phyloP scores from a whole-genome alignment of 2,329 filamentous ascomycete genomes.

The Diplodia sapinea region DNA sequence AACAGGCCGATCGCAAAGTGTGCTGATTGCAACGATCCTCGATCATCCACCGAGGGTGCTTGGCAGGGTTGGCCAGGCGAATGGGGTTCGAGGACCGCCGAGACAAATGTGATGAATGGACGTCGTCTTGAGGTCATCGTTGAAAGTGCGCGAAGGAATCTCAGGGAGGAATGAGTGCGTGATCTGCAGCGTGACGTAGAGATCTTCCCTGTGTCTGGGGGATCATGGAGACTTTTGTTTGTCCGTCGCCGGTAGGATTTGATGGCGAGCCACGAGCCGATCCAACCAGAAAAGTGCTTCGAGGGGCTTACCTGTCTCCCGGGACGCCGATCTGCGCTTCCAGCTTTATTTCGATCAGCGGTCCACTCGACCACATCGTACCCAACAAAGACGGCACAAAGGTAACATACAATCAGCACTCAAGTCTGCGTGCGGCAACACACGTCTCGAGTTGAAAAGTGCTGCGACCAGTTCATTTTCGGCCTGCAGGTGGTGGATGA shows the following conservation, averaged over 20 bases:
- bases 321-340: conserved; percentile 4
- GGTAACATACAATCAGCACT: neutral
- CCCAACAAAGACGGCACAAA: neutral
- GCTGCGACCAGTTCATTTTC: neutral
- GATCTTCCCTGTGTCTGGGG: conserved; percentile 7
- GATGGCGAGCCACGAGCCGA: conserved; percentile 8
- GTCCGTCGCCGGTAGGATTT: neutral
- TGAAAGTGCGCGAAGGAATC: neutral
- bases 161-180: neutral
- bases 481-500: neutral
- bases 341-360: conserved; percentile 26
- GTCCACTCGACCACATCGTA: neutral
- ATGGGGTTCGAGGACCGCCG: neutral
- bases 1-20: neutral
- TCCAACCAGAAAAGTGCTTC: neutral
- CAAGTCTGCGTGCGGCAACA: neutral
- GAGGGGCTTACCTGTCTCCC: conserved; percentile 4
- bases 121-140: neutral
- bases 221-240: neutral
- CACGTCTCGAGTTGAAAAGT: neutral
- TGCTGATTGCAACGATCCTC: neutral
- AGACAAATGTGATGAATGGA: neutral
- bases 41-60: neutral
- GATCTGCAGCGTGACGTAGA: conserved; percentile 24
- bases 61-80: neutral